A percentile compares a stretch with the other conserved stretches of the same genome.
phyloP scores from a whole-genome alignment of 768 basidiomycete species.

The Leccinellum albellum region DNA sequence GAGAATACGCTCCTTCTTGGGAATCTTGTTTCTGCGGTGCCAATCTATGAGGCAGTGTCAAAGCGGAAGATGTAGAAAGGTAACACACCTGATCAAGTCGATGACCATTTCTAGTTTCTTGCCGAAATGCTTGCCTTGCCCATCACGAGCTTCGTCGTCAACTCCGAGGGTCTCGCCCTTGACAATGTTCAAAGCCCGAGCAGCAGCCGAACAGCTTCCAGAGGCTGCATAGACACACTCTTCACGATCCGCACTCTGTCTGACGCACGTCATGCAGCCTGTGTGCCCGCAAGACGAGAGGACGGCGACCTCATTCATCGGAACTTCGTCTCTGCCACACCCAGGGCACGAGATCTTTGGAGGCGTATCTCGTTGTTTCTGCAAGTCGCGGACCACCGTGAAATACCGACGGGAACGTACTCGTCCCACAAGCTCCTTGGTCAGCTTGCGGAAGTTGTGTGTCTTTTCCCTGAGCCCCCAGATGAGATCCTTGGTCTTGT shows the following conservation, averaged over 20 bases:
- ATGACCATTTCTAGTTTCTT: slow-evolving; percentile 79
- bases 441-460: slow-evolving; percentile 77
- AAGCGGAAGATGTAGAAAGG: background rate
- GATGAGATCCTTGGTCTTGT: slow-evolving; percentile 54
- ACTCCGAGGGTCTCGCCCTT: slow-evolving; percentile 73
- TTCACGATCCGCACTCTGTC: slow-evolving; percentile 66
- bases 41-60: background rate
- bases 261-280: slow-evolving; percentile 76
- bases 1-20: slow-evolving; percentile 76
- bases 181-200: slow-evolving; percentile 79
- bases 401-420: slow-evolving; percentile 91
- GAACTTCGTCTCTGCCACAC: slow-evolving; percentile 54
- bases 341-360: slow-evolving; percentile 58
- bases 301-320: slow-evolving; percentile 70
- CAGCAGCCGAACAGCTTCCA: slow-evolving; percentile 74
- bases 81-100: slow-evolving; percentile 64
- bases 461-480: slow-evolving; percentile 87
- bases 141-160: slow-evolving; percentile 72
- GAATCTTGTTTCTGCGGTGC: slow-evolving; percentile 54
- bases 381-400: slow-evolving; percentile 83
- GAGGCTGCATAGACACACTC: slow-evolving; percentile 74
- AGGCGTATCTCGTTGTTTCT: slow-evolving; percentile 64
- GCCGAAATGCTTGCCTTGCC: slow-evolving; percentile 73
- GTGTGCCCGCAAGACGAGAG: slow-evolving; percentile 91
- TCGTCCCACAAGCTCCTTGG: slow-evolving; percentile 86